phyloP scores from a whole-genome alignment of 1,284 basidiomycete genomes.

The Erythrobasidium hasegawianum region DNA sequence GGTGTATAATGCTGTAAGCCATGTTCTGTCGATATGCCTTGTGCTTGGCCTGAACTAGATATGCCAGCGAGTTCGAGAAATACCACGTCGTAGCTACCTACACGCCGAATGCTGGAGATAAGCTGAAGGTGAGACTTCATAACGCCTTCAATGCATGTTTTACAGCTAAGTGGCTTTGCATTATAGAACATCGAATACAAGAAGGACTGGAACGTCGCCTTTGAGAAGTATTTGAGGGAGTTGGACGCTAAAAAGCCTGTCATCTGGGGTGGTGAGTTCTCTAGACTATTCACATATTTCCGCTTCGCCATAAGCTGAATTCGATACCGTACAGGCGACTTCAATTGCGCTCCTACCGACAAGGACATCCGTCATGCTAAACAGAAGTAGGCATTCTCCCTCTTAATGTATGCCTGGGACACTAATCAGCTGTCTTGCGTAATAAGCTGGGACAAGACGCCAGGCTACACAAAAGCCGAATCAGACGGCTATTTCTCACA shows the following conservation, averaged over 20 bases:
- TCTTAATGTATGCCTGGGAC: too few species aligned
- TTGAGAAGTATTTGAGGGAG: conserved; percentile 65
- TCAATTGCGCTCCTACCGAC: conserved; percentile 77
- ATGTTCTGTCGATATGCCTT: too few species aligned
- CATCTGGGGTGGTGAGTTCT: conserved; percentile 66
- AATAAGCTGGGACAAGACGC: conserved; percentile 50
- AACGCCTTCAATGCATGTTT: not conserved
- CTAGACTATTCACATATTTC: too few species aligned
- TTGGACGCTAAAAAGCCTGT: conserved; percentile 74
- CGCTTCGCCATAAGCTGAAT: too few species aligned
- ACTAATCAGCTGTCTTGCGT: too few species aligned
- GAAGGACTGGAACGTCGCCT: conserved; percentile 70
- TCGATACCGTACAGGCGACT: conserved; percentile 51
- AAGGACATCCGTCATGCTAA: conserved; percentile 52
- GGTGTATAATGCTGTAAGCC: conserved; percentile 30
- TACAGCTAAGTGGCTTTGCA: not conserved
- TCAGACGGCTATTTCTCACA: conserved; percentile 49
- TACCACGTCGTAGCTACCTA: conserved; percentile 71
- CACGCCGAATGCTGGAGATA: conserved; percentile 77
- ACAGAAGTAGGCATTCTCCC: conserved; percentile 42
- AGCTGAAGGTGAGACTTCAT: conserved; percentile 68
- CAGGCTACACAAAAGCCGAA: conserved; percentile 73
- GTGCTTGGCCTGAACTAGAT: not conserved
- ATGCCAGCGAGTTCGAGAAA: conserved; percentile 60
- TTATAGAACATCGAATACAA: conserved; percentile 65